A percentile compares a stretch with the other conserved stretches of the same genome.
phyloP scores from a whole-genome alignment of 805 yeast genomes.

The Ogataea naganishii region DNA sequence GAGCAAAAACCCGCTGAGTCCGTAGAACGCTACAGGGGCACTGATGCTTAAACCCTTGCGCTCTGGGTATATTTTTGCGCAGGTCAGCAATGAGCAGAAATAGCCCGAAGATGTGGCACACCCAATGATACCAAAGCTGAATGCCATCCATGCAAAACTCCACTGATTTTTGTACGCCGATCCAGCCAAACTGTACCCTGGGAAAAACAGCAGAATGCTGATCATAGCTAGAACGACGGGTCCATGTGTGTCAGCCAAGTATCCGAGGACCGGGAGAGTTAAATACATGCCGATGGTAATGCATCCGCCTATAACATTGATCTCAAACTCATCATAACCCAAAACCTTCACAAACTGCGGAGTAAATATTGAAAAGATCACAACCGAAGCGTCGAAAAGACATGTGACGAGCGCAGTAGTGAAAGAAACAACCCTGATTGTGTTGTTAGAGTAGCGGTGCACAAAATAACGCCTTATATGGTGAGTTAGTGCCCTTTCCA shows the following conservation, averaged over 20 bases:
- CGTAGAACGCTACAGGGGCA: constrained; percentile 83
- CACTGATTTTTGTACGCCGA: constrained; percentile 20
- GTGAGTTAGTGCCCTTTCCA: constrained; percentile 33
- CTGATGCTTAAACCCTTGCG: constrained; percentile 76
- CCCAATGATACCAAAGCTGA: constrained; percentile 54
- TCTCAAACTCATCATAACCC: constrained; percentile 51
- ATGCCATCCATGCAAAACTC: constrained; percentile 29
- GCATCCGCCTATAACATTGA: constrained; percentile 65
- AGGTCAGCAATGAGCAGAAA: constrained; percentile 64
- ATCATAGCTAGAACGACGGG: constrained; percentile 62
- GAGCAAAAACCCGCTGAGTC: constrained; percentile 69
- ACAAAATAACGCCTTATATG: constrained; percentile 36
- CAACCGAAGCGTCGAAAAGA: constrained; percentile 72
- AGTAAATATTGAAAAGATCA: constrained; percentile 75
- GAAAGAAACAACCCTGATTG: constrained; percentile 44
- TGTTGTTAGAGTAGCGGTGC: constrained; percentile 29
- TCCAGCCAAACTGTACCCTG: constrained; percentile 54
- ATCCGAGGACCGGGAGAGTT: constrained; percentile 75
- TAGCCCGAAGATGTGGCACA: constrained; percentile 66
- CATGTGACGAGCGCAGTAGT: constrained; percentile 52
- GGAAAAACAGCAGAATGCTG: constrained; percentile 52
- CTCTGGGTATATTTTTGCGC: constrained; percentile 79
- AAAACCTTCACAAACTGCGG: constrained; percentile 53
- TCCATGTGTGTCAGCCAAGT: constrained; percentile 78
- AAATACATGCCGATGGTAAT: constrained; percentile 78